These are phyloP conservation scores for Colletotrichum trifolii DNA, from an alignment of 2,329 filamentous ascomycete species.

Conservation along the genomic window DNA sequence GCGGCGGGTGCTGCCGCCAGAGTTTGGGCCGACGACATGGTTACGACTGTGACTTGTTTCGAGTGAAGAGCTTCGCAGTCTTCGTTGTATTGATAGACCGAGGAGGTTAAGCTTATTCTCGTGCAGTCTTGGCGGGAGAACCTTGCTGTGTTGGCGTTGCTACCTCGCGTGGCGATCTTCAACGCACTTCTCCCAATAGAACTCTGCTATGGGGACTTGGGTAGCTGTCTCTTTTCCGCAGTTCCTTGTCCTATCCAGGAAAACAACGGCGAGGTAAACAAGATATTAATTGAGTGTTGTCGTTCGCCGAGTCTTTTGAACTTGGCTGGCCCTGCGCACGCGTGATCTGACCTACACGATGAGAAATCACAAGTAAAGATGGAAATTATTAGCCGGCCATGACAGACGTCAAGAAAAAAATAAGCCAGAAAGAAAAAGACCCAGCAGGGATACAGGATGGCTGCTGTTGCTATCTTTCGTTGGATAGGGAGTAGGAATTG, in stretches of 20 bases:
- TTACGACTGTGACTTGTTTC: neutral
- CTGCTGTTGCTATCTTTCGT: no score
- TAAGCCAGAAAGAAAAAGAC: no score
- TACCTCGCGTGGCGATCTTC: constrained; percentile 7
- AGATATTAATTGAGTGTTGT: constrained; percentile 20
- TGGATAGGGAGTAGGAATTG: constrained; percentile 7
- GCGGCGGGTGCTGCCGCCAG: neutral
- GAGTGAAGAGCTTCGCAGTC: neutral
- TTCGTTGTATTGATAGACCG: neutral
- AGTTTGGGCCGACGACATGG: constrained; percentile 14
- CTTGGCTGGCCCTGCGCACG: no score
- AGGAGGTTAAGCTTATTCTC: constrained; percentile 2
- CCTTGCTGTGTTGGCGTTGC: constrained; percentile 8
- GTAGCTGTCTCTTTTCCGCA: no score
- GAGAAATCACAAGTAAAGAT: neutral
- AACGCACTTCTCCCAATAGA: neutral
- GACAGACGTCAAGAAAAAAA: neutral
- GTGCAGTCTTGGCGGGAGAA: constrained; percentile 18
- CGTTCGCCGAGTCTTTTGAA: no score
- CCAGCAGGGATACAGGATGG: no score
- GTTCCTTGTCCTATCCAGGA: no score
- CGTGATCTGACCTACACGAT: neutral
- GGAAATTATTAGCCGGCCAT: constrained; percentile 13
- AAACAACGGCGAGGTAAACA: constrained; percentile 1
- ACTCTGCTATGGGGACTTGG: neutral